Evolutionary conservation across 1,139 yeast species (phyloP), one percentile per base, ranked within the genome.

Genomic region (Kurtzmaniella quercitrusa): DNA sequence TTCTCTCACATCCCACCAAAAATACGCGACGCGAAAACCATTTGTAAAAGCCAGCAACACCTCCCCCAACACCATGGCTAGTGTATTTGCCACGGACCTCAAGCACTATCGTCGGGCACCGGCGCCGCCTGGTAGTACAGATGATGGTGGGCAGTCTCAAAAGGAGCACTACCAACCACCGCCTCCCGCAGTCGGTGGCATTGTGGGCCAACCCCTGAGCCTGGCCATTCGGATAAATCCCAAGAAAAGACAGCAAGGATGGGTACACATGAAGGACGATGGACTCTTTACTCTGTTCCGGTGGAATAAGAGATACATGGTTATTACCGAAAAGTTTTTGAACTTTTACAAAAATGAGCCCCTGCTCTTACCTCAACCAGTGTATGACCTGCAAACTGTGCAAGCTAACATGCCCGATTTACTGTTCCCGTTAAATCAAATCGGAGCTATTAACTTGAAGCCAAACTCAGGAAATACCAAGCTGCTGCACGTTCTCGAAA

Each of bases 241-340:
- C 36, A 63, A 59, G 41, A 67, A 65, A 45, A 56, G 72, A 28
- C 69, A 66, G 44, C 52, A 66, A 18, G 97, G 98, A 0, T 91
- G 96, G 95, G 91, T 88, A 20, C 87, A 88, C 44, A 82, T 88
- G 44, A 89, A 88, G 60, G 98, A 91, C 54, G 98, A 91, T 54
- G 96, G 96, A 18, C 63, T 87, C 32, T 72, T 73, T 55, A 78
- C 88, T 49, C 80, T 89, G 12, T 88, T 91, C 60, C 71, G 95
- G 53, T 93, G 98, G 98, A 89, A 91, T 47, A 89, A 89, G 59
- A 78, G 95, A 52, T 91, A 73, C 60, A 71, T 91, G 68, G 83
- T 87, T 11, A 70, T 93, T 42, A 80, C 80, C 53, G 96, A 89
- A 50, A 76, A 84, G 44, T 78, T 83, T 34, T 68, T 93, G 47